Evolutionary conservation across 768 basidiomycete species (phyloP), one percentile per base, ranked within the genome.

Genomic region (Lactarius psammicola): DNA sequence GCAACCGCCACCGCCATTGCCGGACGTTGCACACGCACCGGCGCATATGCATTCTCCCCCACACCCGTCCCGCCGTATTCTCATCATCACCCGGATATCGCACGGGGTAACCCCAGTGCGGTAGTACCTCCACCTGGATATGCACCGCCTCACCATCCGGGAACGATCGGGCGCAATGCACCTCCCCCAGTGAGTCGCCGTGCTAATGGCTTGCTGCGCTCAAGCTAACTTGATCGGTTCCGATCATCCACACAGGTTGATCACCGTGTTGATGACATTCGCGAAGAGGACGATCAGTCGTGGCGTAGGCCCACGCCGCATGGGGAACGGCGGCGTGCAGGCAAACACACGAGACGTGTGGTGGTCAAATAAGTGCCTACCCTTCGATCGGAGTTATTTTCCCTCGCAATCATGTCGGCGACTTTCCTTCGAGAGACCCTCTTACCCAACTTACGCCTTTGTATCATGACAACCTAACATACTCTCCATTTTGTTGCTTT

Each of bases 321-420:
- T 71, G 82, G 84, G 46, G 89, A 90, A 74, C 84, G 90, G 28
- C 79, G 90, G 62, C 80, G 90, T 63, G 90, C 90, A 59, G 90
- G 90, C 58, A 92, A 92, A 74, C 90, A 92, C 73, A 92, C 90
- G 28, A 81, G 80, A 72, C 83, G 90, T 60, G 85, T 91, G 38
- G 84, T 91, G 51, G 75, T 75, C 59, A 75, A 73, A 67, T 63
- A 56, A 34, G 59, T 59, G 54, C 34, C 10, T 65, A 42, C 28
- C 49, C 13, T 53, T 59, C 38, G 44, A 55, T 60, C 64, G 59
- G 64, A 60, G 64, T 56, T 65, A 49, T 36, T 20, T 49, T 40
- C 31, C 15, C 40, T 61, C 38, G n/a, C 64, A 42, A 62, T 66
- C 65, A 56, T 26, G 49, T 60, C 60, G 55, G 56, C 44, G 20